Evolutionary conservation across 371 early-diverging fungal genomes (phyloP).

Genomic region (Mucor racemosus): DNA sequence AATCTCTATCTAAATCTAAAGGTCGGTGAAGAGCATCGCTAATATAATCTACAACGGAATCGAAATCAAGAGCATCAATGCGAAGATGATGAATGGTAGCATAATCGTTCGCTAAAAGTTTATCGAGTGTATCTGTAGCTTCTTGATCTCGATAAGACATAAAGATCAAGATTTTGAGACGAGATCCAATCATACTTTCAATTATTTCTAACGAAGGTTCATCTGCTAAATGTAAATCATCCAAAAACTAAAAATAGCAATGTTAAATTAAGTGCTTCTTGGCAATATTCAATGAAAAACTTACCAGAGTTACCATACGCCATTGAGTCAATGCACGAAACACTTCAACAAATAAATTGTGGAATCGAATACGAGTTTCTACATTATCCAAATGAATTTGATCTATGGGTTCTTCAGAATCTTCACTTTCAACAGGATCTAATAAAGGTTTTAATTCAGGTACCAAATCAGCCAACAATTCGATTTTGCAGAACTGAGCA

Average conservation of each 20-base stretch:
- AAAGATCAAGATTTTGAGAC: conserved; percentile 39
- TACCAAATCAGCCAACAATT: conserved; percentile 40
- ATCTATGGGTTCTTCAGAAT: conserved; percentile 19
- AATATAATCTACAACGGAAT: conserved; percentile 43
- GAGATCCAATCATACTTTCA: conserved; percentile 37
- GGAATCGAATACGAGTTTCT: conserved; percentile 46
- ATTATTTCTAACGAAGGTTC: conserved; percentile 50
- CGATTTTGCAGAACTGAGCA: conserved; percentile 42
- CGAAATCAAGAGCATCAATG: conserved; percentile 39
- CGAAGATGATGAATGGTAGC: conserved; percentile 35
- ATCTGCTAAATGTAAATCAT: conserved; percentile 55
- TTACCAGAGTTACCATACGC: conserved; percentile 55
- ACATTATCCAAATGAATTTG: conserved; percentile 40
- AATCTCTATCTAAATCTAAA: conserved; percentile 24
- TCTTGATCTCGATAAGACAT: conserved; percentile 48
- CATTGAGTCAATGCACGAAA: conserved; percentile 47
- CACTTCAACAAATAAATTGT: conserved; percentile 47
- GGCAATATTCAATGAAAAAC: background rate
- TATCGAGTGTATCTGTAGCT: conserved; percentile 19
- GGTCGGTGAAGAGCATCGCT: conserved; percentile 43
- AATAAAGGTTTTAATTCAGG: conserved; percentile 47
- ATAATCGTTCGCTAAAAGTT: conserved; percentile 30
- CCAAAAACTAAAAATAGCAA: conserved; percentile 36
- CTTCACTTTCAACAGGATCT: conserved; percentile 28
- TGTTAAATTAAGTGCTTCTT: background rate